phyloP scores from a whole-genome alignment of 345 rosid genomes.

The Citrus inodora region DNA sequence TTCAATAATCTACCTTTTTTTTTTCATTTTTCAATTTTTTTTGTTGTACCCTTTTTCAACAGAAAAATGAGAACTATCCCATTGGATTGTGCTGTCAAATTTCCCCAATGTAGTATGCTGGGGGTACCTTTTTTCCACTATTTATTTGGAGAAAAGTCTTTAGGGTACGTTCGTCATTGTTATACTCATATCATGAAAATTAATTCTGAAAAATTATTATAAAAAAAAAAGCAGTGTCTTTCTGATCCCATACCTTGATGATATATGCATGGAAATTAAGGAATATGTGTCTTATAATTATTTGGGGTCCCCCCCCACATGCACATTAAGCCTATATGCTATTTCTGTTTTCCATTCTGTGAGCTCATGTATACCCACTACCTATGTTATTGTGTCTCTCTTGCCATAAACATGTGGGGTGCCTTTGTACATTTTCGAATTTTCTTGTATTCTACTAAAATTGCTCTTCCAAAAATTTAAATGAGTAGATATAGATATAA shows the following conservation, averaged over 20 bases:
- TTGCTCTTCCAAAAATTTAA: neutral
- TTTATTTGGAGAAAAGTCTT: too few species aligned
- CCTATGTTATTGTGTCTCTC: conserved; percentile 1
- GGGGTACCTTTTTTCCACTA: too few species aligned
- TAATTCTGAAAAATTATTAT: too few species aligned
- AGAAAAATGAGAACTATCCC: too few species aligned
- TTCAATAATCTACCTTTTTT: neutral
- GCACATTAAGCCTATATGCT: neutral
- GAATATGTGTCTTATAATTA: neutral
- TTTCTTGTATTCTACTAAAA: neutral
- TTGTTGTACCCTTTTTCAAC: too few species aligned
- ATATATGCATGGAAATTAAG: neutral
- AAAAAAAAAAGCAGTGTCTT: too few species aligned
- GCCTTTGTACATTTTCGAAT: neutral
- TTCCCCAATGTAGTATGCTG: too few species aligned
- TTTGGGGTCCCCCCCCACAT: neutral
- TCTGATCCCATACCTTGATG: too few species aligned
- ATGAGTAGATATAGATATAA: too few species aligned
- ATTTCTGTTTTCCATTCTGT: neutral
- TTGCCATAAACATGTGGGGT: conserved; percentile 15
- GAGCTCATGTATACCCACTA: neutral
- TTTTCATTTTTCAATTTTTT: neutral
- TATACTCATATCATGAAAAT: too few species aligned
- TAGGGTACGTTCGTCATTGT: too few species aligned
- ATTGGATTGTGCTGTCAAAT: too few species aligned